Base-by-base conservation (phyloP, 208 protist species). In the Sergeia podlipaevii region DNA sequence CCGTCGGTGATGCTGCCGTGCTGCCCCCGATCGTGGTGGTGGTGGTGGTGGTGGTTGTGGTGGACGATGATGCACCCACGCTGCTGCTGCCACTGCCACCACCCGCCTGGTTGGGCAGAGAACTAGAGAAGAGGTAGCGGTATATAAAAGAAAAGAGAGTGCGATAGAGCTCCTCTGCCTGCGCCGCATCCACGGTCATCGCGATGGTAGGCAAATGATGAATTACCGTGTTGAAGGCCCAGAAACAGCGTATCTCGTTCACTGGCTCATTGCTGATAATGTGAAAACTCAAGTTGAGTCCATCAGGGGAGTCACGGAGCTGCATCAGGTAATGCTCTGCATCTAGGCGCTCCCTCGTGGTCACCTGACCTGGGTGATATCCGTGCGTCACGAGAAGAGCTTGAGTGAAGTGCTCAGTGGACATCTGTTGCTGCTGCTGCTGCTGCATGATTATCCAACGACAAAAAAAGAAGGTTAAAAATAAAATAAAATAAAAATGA, bases 181-280 rank as follows among this genome's bases (percentile, higher is more conserved):
- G 69, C 5, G 52, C 52, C 0, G 63, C 66, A 33, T 66, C 53
- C 39, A 80, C 55, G 29, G 61, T 49, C 43, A 49, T 70, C 34
- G 30, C 20, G 36, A 87, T 46, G 39, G 27, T 7, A 8, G 79
- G 73, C 21, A 93, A 53, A 57, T 89, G 85, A 36, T 80, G 56
- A 38, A 86, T 78, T 4, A 93, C 72, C 0, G 85, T 86, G 52
- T 88, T 93, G 66, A 89, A 85, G 2, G 85, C 80, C 85, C 85
- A 93, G 57, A 89, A 93, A 52, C 65, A 87, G 10, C 75, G 79
- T 4, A 83, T 26, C 44, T 65, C 65, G 33, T 84, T 63, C 7
- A 88, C 55, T 2, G 71, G 54, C 50, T 89, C 80, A 41, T 85
- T 86, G 32, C 48, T 79, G 30, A 89, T 69, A 29, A 89, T 88